Base-by-base conservation (phyloP, 148 eudicot genomes). In the Suaeda aralocaspica region DNA sequence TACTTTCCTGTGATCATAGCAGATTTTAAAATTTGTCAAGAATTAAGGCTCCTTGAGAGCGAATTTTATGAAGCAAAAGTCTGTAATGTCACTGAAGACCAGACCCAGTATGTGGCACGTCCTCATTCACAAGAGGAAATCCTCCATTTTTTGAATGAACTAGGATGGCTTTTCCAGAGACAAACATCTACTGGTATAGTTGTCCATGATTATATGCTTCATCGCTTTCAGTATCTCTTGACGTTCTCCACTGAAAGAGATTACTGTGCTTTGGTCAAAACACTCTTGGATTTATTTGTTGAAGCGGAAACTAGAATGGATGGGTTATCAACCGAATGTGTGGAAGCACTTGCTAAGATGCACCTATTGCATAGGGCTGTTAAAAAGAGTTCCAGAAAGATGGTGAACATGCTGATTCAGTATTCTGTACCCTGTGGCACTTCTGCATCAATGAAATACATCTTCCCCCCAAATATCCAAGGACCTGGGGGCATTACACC, bases 401-500 rank as follows among this genome's bases (percentile, higher is more conserved):
- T 91, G 96, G 87, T 91, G 56, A 80, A 86, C 72, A 57, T 88
- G 68, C 91, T 91, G 56, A 60, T 91, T 66, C 79, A 82, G 70
- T 91, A 91, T 70, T 77, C 83, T 26, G 62, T 82, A 57, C 46
- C 51, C 28, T 76, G 63, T 46, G 49, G 66, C 29, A 61, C 67
- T 69, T 80, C 68, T 70, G 64, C 68, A 2, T 79, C 83, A 18
- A 76, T 64, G 74, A 79, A 64, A 30, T 86, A 80, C 67, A 76
- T 91, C 24, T 91, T 91, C 68, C 81, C 79, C 12, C 96, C 96
- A 49, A 81, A 84, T 71, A 74, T 80, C 62, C 79, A 44, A 67
- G 96, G 93, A 69, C 93, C 93, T 63, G 96, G 89, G 62, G 96
- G 93, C 53, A 66, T 91, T 79, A 91, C 93, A 36, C 93, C 96